Evolutionary conservation across 1,284 basidiomycete species (phyloP).

Genomic region (Anthracocystis panici-leucophaei): DNA sequence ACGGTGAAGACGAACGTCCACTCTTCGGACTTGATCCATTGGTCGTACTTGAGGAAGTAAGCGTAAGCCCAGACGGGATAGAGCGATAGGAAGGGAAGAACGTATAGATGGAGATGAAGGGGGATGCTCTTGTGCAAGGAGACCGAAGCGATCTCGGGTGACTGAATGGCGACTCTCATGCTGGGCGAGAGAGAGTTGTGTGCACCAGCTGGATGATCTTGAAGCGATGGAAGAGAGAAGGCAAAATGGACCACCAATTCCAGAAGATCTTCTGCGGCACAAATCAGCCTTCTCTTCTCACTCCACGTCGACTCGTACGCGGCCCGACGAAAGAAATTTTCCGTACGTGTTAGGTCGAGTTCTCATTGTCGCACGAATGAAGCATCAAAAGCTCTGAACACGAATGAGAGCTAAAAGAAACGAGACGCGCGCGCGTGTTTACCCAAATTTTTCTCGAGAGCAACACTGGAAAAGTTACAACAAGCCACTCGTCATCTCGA

Average conservation of each 20-base stretch:
- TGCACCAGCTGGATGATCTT: conserved; percentile 32
- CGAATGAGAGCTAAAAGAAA: not conserved
- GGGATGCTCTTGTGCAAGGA: conserved; percentile 85
- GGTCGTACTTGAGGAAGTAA: conserved; percentile 89
- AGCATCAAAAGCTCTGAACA: conserved; percentile 9
- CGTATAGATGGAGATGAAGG: conserved; percentile 83
- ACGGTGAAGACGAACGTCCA: conserved; percentile 90
- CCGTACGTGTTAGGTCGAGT: conserved; percentile 10
- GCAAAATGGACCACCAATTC: not conserved
- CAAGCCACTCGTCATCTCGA: not conserved
- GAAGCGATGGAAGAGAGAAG: conserved; percentile 14
- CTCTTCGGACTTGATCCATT: conserved; percentile 72
- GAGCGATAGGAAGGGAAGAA: conserved; percentile 82
- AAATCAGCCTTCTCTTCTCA: conserved; percentile 3
- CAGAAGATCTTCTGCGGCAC: conserved; percentile 27
- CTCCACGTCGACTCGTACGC: conserved; percentile 44
- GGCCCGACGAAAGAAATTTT: conserved; percentile 6
- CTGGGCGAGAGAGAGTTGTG: conserved; percentile 5
- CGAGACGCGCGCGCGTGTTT: conserved; percentile 38
- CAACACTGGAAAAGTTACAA: conserved; percentile 31
- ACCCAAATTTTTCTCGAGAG: conserved; percentile 19
- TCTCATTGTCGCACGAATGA: conserved; percentile 29
- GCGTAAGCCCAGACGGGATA: conserved; percentile 93
- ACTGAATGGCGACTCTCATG: conserved; percentile 75
- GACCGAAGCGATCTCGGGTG: conserved; percentile 85